phyloP scores from a whole-genome alignment of 2,329 filamentous ascomycete species.

The Fusarium clavum region DNA sequence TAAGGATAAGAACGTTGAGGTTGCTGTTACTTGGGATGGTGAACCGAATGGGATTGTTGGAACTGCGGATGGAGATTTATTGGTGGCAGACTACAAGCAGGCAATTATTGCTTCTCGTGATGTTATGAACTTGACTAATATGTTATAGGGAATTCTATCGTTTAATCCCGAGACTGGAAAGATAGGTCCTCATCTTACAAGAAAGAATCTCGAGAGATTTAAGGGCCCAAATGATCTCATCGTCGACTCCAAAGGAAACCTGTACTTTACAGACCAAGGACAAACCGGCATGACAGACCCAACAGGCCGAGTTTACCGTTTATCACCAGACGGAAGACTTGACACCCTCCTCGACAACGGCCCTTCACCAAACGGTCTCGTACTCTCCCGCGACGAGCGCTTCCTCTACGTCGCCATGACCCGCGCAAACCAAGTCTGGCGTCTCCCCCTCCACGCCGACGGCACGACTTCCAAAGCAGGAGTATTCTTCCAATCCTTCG shows the following conservation, averaged over 20 bases:
- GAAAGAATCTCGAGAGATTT: constrained; percentile 56
- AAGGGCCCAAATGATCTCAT: constrained; percentile 58
- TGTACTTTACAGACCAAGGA: constrained; percentile 60
- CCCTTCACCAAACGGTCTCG: constrained; percentile 54
- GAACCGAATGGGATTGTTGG: constrained; percentile 56
- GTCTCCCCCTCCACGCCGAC: constrained; percentile 53
- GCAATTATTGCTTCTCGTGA: constrained; percentile 33
- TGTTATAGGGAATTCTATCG: constrained; percentile 50
- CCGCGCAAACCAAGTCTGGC: constrained; percentile 56
- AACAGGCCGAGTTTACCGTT: constrained; percentile 55
- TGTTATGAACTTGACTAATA: neutral
- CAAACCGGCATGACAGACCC: constrained; percentile 58
- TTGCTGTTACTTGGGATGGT: constrained; percentile 50
- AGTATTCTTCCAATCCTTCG: constrained; percentile 56
- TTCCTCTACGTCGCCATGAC: constrained; percentile 57
- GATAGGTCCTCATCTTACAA: constrained; percentile 49
- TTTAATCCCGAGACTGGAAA: constrained; percentile 49
- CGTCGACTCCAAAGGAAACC: constrained; percentile 50
- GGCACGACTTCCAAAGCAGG: constrained; percentile 54
- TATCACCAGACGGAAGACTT: constrained; percentile 50
- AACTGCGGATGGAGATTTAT: constrained; percentile 48
- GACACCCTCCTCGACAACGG: constrained; percentile 55
- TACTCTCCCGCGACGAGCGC: constrained; percentile 53
- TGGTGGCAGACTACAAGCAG: constrained; percentile 58
- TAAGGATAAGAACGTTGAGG: constrained; percentile 44